Evolutionary conservation across 1,284 basidiomycete genomes (phyloP).

Genomic region (Heterobasidion parviporum): DNA sequence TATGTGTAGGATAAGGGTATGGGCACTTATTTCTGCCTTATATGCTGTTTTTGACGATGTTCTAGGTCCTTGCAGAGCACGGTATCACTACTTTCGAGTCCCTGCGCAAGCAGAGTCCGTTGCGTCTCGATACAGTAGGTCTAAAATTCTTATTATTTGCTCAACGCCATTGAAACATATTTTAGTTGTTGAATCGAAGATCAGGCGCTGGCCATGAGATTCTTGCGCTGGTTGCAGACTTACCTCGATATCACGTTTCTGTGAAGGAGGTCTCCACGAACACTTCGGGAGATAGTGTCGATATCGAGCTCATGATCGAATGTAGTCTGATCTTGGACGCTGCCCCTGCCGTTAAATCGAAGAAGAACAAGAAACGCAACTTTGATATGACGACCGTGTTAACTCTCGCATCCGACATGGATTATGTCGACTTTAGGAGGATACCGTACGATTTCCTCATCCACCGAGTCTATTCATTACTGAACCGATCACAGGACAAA

Average conservation of each 20-base stretch:
- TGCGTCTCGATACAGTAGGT: constrained; percentile 55
- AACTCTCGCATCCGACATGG: constrained; percentile 58
- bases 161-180: not conserved
- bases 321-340: constrained; percentile 39
- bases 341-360: constrained; percentile 13
- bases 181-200: constrained; percentile 65
- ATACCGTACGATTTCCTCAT: constrained; percentile 43
- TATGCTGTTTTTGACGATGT: not conserved
- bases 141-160: not conserved
- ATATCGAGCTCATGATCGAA: constrained; percentile 49
- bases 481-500: constrained; percentile 43
- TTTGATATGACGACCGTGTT: constrained; percentile 62
- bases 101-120: constrained; percentile 47
- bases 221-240: constrained; percentile 45
- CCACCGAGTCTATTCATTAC: not conserved
- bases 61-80: constrained; percentile 64
- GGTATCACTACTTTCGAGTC: constrained; percentile 55
- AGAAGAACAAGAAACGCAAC: constrained; percentile 39
- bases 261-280: constrained; percentile 37
- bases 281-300: constrained; percentile 39
- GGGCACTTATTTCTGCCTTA: not conserved
- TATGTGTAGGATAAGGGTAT: constrained; percentile 44
- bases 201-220: constrained; percentile 67
- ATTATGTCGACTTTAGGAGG: constrained; percentile 68
- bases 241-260: constrained; percentile 54